Evolutionary conservation across 2,329 filamentous ascomycete species (phyloP).

Genomic region (Aurifilum marmelostoma): DNA sequence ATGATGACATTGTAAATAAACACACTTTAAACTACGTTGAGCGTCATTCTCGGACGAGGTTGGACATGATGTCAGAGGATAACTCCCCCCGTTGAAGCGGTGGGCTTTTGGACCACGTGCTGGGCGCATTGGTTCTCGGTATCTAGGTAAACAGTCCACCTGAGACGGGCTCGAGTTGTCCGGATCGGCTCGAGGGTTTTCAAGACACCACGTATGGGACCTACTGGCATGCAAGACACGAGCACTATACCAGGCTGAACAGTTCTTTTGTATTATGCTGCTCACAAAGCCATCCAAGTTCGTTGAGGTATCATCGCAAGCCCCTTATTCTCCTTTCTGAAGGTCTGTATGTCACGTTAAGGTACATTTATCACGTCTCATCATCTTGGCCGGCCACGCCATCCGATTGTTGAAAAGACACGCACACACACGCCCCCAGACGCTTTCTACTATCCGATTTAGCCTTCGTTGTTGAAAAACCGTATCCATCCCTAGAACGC

Average conservation of each 20-base stretch:
- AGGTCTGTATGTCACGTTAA: conserved; percentile 19
- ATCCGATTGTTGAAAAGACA: conserved; percentile 16
- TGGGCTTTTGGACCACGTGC: too few species aligned
- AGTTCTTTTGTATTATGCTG: conserved; percentile 1
- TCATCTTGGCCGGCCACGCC: conserved; percentile 4
- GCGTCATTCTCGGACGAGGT: too few species aligned
- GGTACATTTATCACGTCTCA: conserved; percentile 1
- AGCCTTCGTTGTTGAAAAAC: conserved; percentile 6
- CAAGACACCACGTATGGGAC: too few species aligned
- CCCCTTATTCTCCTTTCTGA: not conserved
- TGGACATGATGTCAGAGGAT: too few species aligned
- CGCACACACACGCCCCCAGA: not conserved
- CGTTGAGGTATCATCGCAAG: conserved; percentile 17
- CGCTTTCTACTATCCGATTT: not conserved
- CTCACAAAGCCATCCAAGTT: not conserved
- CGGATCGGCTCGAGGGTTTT: too few species aligned
- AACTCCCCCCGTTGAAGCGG: too few species aligned
- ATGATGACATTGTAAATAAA: too few species aligned
- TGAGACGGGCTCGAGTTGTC: too few species aligned
- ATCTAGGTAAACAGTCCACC: too few species aligned
- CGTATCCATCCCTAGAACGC: not conserved
- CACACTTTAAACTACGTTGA: too few species aligned
- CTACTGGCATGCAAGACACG: not conserved
- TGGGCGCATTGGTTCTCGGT: too few species aligned
- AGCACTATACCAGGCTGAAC: not conserved